Base-by-base conservation (phyloP, 1,139 yeast genomes). In the Suhomyces wounanorum region DNA sequence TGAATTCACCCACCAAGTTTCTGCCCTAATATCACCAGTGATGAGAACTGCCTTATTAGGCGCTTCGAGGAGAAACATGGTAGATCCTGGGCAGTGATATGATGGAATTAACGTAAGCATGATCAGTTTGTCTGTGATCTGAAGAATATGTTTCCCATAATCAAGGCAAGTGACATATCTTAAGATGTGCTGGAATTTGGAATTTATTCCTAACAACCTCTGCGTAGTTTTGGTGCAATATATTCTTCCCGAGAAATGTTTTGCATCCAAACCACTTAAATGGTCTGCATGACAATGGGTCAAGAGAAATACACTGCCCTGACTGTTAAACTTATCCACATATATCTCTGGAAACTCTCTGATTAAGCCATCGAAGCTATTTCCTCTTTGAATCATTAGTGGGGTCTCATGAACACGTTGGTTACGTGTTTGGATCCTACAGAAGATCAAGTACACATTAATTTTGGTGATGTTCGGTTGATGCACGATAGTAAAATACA, bases 51-150 rank as follows among this genome's bases (percentile, higher is more conserved):
- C 62, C 13, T 57, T 61, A 1, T 45, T 41, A 0, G 50, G 43
- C 3, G 68, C 62, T 55, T 82, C 82, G 1, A 84, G 55, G 38
- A 84, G 68, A 52, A 81, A 77, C 85, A 84, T 81, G 5, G 73
- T 70, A 3, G 87, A 73, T 1, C 89, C 89, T 4, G 87, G 84
- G 57, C 89, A 84, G 58, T 84, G 89, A 57, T 83, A 77, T 0
- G 83, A 69, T 8, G 74, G 68, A 3, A 77, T 66, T 46, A 70
- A 53, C 0, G 74, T 68, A 3, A 52, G 38, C n/a, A 30, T 35
- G 11, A 50, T 1, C 3, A 8, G 21, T 8, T 6, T 14, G 10
- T 30, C 47, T 3, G 18, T 21, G 4, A 70, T 50, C 8, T 31
- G 53, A 9, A 72, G 49, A 3, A 17, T 39, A 13, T 55, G 54